Conservation (phyloP, 2,329 filamentous ascomycete species). For the Zymoseptoria pseudotritici region DNA sequence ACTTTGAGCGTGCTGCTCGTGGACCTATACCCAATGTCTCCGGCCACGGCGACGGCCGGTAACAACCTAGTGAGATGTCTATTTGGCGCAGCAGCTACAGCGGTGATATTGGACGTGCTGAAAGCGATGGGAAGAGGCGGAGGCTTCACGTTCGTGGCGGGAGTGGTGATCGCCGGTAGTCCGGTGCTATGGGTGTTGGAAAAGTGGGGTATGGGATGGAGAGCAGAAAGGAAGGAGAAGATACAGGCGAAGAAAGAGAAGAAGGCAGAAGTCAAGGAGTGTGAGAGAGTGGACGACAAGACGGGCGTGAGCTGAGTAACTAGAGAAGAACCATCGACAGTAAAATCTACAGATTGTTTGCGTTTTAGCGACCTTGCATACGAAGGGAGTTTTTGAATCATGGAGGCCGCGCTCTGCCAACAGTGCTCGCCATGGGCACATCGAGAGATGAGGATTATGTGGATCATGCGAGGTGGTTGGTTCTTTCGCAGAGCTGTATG, state of each 20-base stretch:
- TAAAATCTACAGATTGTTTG: not conserved
- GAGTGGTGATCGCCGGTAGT: slow-evolving; percentile 32
- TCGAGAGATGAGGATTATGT: too few relatives aligned
- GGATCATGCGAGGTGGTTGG: too few relatives aligned
- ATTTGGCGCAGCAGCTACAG: slow-evolving; percentile 32
- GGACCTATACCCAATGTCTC: slow-evolving; percentile 35
- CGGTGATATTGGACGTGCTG: slow-evolving; percentile 37
- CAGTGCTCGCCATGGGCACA: too few relatives aligned
- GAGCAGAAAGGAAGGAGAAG: slow-evolving; percentile 25
- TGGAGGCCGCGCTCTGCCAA: not conserved
- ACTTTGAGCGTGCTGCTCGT: slow-evolving; percentile 36
- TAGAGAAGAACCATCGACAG: not conserved
- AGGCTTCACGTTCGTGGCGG: slow-evolving; percentile 41
- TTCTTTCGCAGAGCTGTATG: too few relatives aligned
- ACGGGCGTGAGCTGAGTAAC: not conserved
- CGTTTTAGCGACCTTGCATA: not conserved
- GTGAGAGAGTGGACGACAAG: not conserved
- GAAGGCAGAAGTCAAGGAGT: not conserved
- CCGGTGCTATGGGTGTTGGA: slow-evolving; percentile 37
- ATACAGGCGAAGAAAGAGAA: slow-evolving; percentile 5
- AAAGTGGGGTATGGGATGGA: slow-evolving; percentile 37
- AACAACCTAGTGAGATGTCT: slow-evolving; percentile 31
- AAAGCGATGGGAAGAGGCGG: slow-evolving; percentile 37
- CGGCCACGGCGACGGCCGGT: slow-evolving; percentile 36
- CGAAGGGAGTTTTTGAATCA: not conserved